Evolutionary conservation across 23 red algal genomes (phyloP).

Genomic region (Gracilariopsis chorda): DNA sequence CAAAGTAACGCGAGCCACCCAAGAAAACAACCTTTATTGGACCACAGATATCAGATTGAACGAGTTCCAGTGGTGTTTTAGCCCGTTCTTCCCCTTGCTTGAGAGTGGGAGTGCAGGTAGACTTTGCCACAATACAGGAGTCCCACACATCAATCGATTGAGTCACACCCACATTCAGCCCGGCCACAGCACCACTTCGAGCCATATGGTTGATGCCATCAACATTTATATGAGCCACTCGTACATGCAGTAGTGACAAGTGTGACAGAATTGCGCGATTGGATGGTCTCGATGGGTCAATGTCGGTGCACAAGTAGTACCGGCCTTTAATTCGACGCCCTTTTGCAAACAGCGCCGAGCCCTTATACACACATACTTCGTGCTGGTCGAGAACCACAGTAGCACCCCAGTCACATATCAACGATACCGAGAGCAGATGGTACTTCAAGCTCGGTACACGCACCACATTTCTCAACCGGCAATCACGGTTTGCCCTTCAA

Average conservation of each 20-base stretch:
- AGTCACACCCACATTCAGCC: background rate
- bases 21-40: background rate
- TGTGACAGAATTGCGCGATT: background rate
- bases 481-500: too few species aligned
- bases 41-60: constrained; percentile 19
- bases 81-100: constrained; percentile 18
- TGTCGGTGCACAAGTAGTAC: background rate
- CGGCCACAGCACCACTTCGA: background rate
- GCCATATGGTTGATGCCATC: background rate
- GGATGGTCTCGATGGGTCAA: background rate
- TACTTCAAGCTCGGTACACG: too few species aligned
- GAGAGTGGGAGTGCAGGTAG: background rate
- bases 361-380: too few species aligned
- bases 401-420: too few species aligned
- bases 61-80: background rate
- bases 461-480: too few species aligned
- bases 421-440: too few species aligned
- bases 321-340: too few species aligned
- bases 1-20: constrained; percentile 31
- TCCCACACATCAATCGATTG: too few species aligned
- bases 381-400: background rate
- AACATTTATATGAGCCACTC: constrained; percentile 24
- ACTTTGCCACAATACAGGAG: background rate
- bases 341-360: too few species aligned
- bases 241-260: background rate